Base-by-base conservation (phyloP, 2,329 filamentous ascomycete genomes). In the Coniochaeta pulveracea region DNA sequence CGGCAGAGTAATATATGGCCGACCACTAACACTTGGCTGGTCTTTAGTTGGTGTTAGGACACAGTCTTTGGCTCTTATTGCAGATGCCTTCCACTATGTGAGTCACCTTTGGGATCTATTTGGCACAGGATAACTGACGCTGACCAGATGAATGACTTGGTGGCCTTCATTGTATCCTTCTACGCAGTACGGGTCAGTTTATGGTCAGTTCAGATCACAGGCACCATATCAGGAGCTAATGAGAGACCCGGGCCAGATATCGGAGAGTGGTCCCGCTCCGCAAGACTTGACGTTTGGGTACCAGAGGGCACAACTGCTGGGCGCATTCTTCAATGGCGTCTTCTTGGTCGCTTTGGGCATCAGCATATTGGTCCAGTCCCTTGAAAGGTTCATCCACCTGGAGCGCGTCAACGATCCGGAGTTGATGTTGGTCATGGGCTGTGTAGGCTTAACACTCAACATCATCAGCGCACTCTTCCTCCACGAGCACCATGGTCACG, bases 21-120 rank as follows among this genome's bases (percentile, higher is more conserved):
- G n/a, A n/a, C 25, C 35, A 31, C 33, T 39, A 24, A 40, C 19
- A 8, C n/a, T 21, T 35, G 26, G 37, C 27, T 22, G 9, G 15
- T 18, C 27, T 25, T 19, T 39, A 72, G 72, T 80, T 38, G 78
- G 78, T 3, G 80, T 83, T 45, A 75, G 74, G 39, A 85, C 82
- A 2, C 64, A 65, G 34, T 85, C 81, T 1, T 61, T 88, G 9
- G 80, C 80, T 1, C 61, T 88, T 3, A 61, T 86, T 17, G 80
- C 82, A 18, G 82, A 88, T 61, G 79, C 83, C 1, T 85, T 86
- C 44, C 82, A 86, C 50, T 84, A 85, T 48, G 77, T 81, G 57
- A 39, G 69, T 47, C 34, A 8, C 18, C 14, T 12, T 21, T n/a
- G 9, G 19, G 29, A 14, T 14, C 10, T 5, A 5, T 27, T 10